Conservation (phyloP, 805 yeast species). For the Hanseniaspora valbyensis region DNA sequence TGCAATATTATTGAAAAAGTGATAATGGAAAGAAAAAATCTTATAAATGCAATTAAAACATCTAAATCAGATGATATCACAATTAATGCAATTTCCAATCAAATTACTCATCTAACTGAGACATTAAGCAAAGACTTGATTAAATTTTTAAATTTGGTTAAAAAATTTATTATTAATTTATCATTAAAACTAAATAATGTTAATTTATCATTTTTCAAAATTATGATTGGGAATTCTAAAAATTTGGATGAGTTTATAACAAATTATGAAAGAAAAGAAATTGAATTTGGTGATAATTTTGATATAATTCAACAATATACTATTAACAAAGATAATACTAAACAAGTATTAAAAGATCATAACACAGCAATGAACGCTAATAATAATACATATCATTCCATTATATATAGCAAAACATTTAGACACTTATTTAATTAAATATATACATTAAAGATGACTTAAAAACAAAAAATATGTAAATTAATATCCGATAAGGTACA, state of each 20-base stretch:
- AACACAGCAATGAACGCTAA: not conserved
- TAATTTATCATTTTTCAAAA: constrained; percentile 26
- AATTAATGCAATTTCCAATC: constrained; percentile 24
- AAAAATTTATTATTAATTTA: constrained; percentile 18
- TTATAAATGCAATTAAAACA: constrained; percentile 21
- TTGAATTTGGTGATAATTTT: constrained; percentile 27
- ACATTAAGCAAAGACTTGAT: constrained; percentile 29
- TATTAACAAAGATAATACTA: constrained; percentile 25
- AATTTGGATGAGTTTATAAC: constrained; percentile 24
- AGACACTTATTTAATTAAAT: constrained; percentile 6
- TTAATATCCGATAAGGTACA: too few species aligned
- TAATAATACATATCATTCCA: not conserved
- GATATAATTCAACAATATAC: constrained; percentile 31
- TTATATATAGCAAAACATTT: not conserved
- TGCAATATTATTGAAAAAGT: constrained; percentile 22
- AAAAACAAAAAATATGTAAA: too few species aligned
- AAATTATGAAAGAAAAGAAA: constrained; percentile 16
- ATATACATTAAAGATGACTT: not conserved
- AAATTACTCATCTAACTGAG: constrained; percentile 24
- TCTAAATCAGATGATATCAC: constrained; percentile 22
- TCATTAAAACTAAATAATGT: constrained; percentile 22
- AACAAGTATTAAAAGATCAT: constrained; percentile 24
- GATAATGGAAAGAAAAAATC: constrained; percentile 18
- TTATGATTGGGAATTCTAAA: constrained; percentile 27
- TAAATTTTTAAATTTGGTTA: constrained; percentile 18